phyloP scores from a whole-genome alignment of 257 asterid genomes.

The Jasminum sambac region DNA sequence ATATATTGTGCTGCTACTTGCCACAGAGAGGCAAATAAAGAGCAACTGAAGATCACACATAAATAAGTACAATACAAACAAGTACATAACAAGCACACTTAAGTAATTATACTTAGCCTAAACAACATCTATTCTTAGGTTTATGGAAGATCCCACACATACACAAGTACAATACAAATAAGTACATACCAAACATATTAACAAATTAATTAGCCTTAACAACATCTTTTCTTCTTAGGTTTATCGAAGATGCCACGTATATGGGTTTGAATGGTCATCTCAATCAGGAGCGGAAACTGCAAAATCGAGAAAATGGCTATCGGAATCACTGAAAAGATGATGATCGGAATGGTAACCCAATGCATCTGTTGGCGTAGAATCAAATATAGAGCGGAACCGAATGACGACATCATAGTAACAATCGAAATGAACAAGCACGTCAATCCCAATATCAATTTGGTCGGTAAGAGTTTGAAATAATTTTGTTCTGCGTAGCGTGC shows the following conservation, averaged over 20 bases:
- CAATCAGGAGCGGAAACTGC: slow-evolving; percentile 32
- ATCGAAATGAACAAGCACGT: slow-evolving; percentile 27
- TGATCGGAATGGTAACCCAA: slow-evolving; percentile 30
- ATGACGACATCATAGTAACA: slow-evolving; percentile 29
- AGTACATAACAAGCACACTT: no score
- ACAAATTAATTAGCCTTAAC: no score
- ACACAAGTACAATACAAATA: no score
- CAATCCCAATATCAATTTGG: slow-evolving; percentile 26
- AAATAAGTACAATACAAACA: no score
- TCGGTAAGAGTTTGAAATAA: slow-evolving; percentile 23
- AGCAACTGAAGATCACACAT: no score
- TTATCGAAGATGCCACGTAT: slow-evolving; percentile 23
- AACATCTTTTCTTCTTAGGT: slow-evolving; percentile 20
- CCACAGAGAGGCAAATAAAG: no score
- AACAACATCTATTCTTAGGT: no score
- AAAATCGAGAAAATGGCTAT: slow-evolving; percentile 13
- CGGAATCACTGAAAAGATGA: slow-evolving; percentile 23
- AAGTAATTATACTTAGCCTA: no score
- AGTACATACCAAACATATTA: no score
- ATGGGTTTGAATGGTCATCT: slow-evolving; percentile 25
- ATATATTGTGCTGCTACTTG: no score
- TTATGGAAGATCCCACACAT: no score
- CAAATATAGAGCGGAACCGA: slow-evolving; percentile 30
- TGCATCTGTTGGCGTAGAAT: slow-evolving; percentile 20
- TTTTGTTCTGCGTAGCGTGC: slow-evolving; percentile 30